Percentiles rank a stretch among this genome's conserved stretches.
phyloP scores from a whole-genome alignment of 2,329 filamentous ascomycete genomes.

The Graphiopsis chlorocephala region DNA sequence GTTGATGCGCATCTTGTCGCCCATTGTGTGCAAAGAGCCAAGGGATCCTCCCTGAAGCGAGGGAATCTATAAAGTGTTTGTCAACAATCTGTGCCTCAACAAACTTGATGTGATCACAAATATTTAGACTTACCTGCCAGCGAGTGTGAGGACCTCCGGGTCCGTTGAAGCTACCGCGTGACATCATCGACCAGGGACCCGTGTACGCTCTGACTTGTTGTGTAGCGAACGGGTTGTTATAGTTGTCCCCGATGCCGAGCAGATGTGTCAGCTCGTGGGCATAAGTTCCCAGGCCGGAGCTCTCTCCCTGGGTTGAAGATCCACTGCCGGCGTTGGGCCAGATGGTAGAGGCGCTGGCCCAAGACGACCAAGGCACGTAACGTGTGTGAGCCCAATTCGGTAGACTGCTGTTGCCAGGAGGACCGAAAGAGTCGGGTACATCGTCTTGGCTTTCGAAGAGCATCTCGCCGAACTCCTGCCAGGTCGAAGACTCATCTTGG shows the following conservation, averaged over 20 bases:
- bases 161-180: conserved; percentile 48
- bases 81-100: background rate
- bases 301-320: conserved; percentile 54
- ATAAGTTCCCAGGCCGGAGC: conserved; percentile 53
- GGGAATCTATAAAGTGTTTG: conserved; percentile 41
- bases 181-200: conserved; percentile 54
- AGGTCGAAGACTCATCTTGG: conserved; percentile 55
- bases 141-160: conserved; percentile 54
- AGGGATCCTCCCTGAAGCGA: conserved; percentile 48
- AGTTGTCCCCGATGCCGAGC: conserved; percentile 54
- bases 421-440: conserved; percentile 50
- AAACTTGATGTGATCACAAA: background rate
- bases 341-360: conserved; percentile 50
- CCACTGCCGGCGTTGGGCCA: conserved; percentile 56
- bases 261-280: conserved; percentile 55
- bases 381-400: conserved; percentile 51
- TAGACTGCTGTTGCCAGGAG: conserved; percentile 41
- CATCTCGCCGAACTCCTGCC: conserved; percentile 59
- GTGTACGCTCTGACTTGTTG: conserved; percentile 50
- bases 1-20: conserved; percentile 54
- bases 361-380: conserved; percentile 55
- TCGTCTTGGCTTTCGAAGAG: conserved; percentile 49
- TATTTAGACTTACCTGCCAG: conserved; percentile 35
- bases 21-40: conserved; percentile 53
- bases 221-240: conserved; percentile 52